phyloP scores from a whole-genome alignment of 2,329 filamentous ascomycete species.

The Penicillium thymicola region DNA sequence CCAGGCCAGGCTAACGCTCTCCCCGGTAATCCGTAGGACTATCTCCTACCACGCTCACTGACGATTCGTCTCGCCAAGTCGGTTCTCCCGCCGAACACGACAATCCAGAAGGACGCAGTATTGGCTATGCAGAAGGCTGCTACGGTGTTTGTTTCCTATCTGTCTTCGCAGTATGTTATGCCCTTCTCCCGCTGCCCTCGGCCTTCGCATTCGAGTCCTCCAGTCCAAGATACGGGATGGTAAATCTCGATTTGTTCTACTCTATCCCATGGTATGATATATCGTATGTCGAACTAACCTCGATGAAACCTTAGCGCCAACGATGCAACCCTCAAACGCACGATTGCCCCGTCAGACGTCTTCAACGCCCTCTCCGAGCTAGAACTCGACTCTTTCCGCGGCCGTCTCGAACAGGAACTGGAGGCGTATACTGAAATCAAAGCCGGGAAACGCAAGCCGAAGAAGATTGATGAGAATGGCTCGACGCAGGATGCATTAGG shows the following conservation, averaged over 20 bases:
- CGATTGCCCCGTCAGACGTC: constrained; percentile 59
- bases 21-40: constrained; percentile 46
- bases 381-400: constrained; percentile 59
- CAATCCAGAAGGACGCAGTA: constrained; percentile 63
- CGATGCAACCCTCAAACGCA: constrained; percentile 61
- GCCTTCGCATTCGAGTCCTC: background rate
- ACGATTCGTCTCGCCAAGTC: constrained; percentile 61
- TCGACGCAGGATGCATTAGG: constrained; percentile 5
- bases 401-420: constrained; percentile 58
- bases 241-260: background rate
- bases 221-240: background rate
- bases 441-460: constrained; percentile 45
- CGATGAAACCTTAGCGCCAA: constrained; percentile 49
- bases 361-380: constrained; percentile 58
- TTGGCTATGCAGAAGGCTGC: constrained; percentile 63
- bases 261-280: background rate
- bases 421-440: constrained; percentile 46
- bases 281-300: background rate
- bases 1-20: background rate
- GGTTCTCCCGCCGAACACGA: constrained; percentile 62
- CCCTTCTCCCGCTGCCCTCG: background rate
- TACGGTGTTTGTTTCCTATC: constrained; percentile 64
- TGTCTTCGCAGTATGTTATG: constrained; percentile 54
- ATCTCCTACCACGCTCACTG: constrained; percentile 61
- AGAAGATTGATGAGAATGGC: constrained; percentile 44